Evolutionary conservation across 805 yeast genomes (phyloP).

Genomic region (Barnettozyma pratensis): DNA sequence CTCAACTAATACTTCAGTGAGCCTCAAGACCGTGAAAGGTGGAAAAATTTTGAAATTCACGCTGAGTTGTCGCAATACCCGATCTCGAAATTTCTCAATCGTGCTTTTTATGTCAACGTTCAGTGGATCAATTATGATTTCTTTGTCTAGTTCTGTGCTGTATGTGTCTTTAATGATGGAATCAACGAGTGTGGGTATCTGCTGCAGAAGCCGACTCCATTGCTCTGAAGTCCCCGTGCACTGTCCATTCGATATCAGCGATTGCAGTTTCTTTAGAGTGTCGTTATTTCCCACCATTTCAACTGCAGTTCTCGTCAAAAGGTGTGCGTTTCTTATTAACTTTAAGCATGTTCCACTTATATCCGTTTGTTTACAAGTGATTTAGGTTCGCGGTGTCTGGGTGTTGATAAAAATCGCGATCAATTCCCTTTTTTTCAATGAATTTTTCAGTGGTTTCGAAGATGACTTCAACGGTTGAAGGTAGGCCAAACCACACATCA

Average conservation of each 20-base stretch:
- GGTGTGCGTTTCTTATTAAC: not conserved
- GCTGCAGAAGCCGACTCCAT: constrained; percentile 8
- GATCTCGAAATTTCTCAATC: constrained; percentile 6
- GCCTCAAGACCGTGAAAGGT: constrained; percentile 45
- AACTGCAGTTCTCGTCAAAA: not conserved
- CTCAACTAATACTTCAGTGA: constrained; percentile 41
- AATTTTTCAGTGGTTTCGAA: constrained; percentile 1
- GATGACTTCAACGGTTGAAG: too few species aligned
- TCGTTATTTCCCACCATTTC: not conserved
- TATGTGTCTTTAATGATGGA: constrained; percentile 8
- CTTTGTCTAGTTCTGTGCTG: not conserved
- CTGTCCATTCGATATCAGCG: not conserved
- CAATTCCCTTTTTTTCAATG: not conserved
- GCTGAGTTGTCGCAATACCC: constrained; percentile 8
- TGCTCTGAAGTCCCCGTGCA: not conserved
- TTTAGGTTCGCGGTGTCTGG: constrained; percentile 5
- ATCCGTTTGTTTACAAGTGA: not conserved
- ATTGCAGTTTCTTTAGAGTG: not conserved
- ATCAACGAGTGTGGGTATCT: constrained; percentile 9
- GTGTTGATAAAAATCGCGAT: not conserved
- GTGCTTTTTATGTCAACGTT: constrained; percentile 4
- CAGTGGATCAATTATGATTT: constrained; percentile 10
- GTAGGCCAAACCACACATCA: too few species aligned
- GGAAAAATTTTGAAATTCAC: constrained; percentile 13
- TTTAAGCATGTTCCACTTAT: not conserved